Evolutionary conservation across 768 basidiomycete genomes (phyloP).

Genomic region (Hypholoma sublateritium): DNA sequence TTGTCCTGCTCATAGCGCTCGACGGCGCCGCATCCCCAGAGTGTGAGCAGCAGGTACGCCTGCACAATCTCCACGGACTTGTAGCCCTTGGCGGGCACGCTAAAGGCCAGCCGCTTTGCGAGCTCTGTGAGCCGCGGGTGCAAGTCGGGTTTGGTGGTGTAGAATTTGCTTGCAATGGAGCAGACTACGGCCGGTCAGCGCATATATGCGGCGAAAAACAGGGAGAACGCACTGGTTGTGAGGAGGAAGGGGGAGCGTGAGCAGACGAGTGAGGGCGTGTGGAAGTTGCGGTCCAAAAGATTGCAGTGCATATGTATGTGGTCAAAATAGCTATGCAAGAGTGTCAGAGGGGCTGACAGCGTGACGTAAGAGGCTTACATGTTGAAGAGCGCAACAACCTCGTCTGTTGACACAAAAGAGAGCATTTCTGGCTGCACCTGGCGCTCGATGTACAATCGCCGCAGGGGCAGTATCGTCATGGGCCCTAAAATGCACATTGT

Average conservation of each 20-base stretch:
- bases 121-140: slow-evolving; percentile 78
- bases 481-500: slow-evolving; percentile 46
- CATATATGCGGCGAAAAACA: slow-evolving; percentile 2
- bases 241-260: slow-evolving; percentile 93
- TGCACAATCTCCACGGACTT: slow-evolving; percentile 96
- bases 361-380: slow-evolving; percentile 55
- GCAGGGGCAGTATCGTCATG: slow-evolving; percentile 87
- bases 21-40: slow-evolving; percentile 94
- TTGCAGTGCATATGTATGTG: slow-evolving; percentile 78
- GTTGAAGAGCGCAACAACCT: slow-evolving; percentile 88
- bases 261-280: slow-evolving; percentile 92
- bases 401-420: slow-evolving; percentile 81
- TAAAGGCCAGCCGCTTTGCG: slow-evolving; percentile 86
- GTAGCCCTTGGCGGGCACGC: slow-evolving; percentile 81
- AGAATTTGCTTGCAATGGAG: slow-evolving; percentile 92
- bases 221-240: slow-evolving; percentile 72
- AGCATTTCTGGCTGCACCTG: slow-evolving; percentile 94
- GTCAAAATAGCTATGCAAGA: slow-evolving; percentile 62
- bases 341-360: not conserved
- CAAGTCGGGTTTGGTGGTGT: slow-evolving; percentile 77
- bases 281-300: slow-evolving; percentile 83
- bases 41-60: slow-evolving; percentile 83
- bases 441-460: slow-evolving; percentile 81
- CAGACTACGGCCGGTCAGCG: slow-evolving; percentile 59
- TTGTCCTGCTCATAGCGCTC: slow-evolving; percentile 96